phyloP scores from a whole-genome alignment of 176 grass and related monocot genomes.

The Saccharum spontaneum region DNA sequence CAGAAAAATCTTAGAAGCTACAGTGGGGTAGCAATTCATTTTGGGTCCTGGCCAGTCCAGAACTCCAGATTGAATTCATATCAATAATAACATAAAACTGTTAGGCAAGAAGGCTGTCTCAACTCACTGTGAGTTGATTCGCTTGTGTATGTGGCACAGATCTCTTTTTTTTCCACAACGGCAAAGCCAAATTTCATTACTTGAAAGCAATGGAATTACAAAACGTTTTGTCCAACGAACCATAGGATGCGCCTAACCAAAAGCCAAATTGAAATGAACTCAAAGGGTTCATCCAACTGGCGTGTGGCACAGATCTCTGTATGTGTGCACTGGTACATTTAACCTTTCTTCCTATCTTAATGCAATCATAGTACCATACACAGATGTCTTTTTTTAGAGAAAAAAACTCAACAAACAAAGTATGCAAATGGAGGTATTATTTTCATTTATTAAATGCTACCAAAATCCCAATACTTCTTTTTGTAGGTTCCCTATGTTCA shows the following conservation, averaged over 20 bases:
- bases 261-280: too few relatives aligned
- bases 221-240: too few relatives aligned
- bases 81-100: neutral
- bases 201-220: too few relatives aligned
- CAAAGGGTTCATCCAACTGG: too few relatives aligned
- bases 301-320: neutral
- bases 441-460: constrained; percentile 8
- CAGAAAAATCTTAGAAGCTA: neutral
- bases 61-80: constrained; percentile 2
- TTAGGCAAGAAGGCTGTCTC: neutral
- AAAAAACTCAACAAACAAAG: neutral
- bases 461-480: neutral
- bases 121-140: neutral
- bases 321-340: neutral
- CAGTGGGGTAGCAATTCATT: neutral
- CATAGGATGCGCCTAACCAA: too few relatives aligned
- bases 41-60: neutral
- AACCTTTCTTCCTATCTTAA: neutral
- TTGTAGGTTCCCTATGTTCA: neutral
- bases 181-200: too few relatives aligned
- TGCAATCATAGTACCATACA: neutral
- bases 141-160: too few relatives aligned
- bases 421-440: neutral
- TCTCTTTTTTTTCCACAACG: too few relatives aligned
- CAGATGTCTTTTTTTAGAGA: neutral